Conservation (phyloP, 768 basidiomycete genomes). For the Jaapia argillacea region DNA sequence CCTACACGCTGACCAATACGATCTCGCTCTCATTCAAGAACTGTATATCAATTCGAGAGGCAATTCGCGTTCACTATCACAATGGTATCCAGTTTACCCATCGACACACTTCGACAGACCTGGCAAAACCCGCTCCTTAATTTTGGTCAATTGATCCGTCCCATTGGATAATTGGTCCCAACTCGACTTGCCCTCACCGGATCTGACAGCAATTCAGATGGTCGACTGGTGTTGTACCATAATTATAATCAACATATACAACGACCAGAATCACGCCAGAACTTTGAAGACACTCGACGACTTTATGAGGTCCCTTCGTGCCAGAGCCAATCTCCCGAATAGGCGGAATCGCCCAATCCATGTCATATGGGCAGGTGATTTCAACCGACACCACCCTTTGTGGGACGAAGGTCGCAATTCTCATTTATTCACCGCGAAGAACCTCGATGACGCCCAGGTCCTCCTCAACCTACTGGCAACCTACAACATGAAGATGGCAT, state of each 20-base stretch:
- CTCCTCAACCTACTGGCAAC: constrained; percentile 5
- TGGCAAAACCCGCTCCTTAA: constrained; percentile 9
- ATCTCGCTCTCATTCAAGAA: background rate
- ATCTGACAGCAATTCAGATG: constrained; percentile 19
- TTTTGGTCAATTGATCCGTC: constrained; percentile 14
- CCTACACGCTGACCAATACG: background rate
- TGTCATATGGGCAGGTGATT: constrained; percentile 27
- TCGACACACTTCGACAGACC: background rate
- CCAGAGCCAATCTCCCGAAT: background rate
- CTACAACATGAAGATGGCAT: constrained; percentile 4
- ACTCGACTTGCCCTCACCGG: constrained; percentile 12
- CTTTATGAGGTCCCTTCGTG: background rate
- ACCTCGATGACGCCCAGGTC: background rate
- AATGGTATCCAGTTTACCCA: background rate
- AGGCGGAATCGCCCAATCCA: constrained; percentile 2
- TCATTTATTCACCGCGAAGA: background rate
- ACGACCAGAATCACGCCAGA: constrained; percentile 1
- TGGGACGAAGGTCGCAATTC: constrained; percentile 21
- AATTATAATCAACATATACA: constrained; percentile 9
- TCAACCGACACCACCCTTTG: constrained; percentile 29
- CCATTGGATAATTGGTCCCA: constrained; percentile 10
- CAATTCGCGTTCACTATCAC: background rate
- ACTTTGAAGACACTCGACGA: background rate
- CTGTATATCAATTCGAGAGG: background rate
- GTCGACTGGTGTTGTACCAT: constrained; percentile 7